Percentiles rank a stretch among this genome's conserved stretches.
Conservation (phyloP, 2,329 filamentous ascomycete species). For the Calonectria fujianensis region DNA sequence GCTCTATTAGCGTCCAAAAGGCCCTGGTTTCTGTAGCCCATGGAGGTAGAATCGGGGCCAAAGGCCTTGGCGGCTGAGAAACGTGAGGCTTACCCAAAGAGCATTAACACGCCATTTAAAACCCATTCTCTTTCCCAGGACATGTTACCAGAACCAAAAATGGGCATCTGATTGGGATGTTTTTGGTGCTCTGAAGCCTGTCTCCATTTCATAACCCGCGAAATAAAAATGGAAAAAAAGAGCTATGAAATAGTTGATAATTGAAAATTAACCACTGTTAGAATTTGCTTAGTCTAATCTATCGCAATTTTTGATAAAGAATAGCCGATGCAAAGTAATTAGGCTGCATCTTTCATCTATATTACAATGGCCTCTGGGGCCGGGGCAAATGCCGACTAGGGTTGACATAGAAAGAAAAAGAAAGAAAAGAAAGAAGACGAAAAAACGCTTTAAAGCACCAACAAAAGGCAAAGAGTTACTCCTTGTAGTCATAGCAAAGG, state of each 20-base stretch:
- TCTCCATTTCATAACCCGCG: neutral
- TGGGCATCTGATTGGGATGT: neutral
- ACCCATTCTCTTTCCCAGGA: neutral
- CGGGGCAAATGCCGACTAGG: neutral
- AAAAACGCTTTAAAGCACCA: neutral
- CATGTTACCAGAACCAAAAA: neutral
- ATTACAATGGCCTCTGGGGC: neutral
- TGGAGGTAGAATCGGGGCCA: neutral
- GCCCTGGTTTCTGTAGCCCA: neutral
- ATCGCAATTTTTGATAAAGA: neutral
- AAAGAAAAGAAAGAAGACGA: neutral
- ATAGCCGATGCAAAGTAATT: neutral
- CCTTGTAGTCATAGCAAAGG: conserved; percentile 41
- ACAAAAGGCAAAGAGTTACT: neutral
- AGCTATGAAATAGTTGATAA: neutral
- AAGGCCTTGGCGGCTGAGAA: neutral
- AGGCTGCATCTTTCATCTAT: neutral
- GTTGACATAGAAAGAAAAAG: neutral
- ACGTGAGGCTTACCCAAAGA: neutral
- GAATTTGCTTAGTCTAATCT: conserved; percentile 13
- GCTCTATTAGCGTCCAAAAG: neutral
- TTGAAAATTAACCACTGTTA: conserved; percentile 6
- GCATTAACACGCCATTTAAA: neutral
- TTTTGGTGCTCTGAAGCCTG: no score
- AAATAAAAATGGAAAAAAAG: neutral